A percentile compares a stretch with the other conserved stretches of the same genome.
Evolutionary conservation across 306 rosid genomes (phyloP).

Genomic region (Sophora flavescens): DNA sequence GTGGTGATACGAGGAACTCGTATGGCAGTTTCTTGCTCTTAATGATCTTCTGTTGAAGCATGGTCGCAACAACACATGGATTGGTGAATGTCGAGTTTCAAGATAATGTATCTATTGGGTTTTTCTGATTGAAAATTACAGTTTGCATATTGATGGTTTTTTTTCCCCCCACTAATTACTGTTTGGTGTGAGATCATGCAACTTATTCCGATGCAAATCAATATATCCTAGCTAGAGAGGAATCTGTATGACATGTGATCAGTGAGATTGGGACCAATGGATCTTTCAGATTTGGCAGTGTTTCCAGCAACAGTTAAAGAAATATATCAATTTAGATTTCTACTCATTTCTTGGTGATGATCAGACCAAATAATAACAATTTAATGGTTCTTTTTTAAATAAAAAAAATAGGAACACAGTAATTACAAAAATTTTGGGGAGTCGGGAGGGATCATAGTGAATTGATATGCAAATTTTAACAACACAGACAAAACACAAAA

Average conservation of each 20-base stretch:
- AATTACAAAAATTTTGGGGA: background rate
- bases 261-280: background rate
- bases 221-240: too few species aligned
- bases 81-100: background rate
- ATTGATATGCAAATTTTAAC: background rate
- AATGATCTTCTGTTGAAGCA: slow-evolving; percentile 23
- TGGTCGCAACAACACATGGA: background rate
- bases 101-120: background rate
- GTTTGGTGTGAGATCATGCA: background rate
- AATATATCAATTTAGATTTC: background rate
- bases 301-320: background rate
- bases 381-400: background rate
- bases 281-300: background rate
- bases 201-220: background rate
- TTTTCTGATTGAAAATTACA: background rate
- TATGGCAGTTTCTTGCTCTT: background rate
- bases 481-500: background rate
- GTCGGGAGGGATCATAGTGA: background rate
- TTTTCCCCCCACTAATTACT: background rate
- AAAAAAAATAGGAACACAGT: background rate
- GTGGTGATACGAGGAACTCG: background rate
- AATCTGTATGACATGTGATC: background rate
- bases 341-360: background rate
- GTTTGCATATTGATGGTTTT: background rate
- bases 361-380: background rate